Base-by-base conservation (phyloP, 2,329 filamentous ascomycete species). In the Alternaria panax region DNA sequence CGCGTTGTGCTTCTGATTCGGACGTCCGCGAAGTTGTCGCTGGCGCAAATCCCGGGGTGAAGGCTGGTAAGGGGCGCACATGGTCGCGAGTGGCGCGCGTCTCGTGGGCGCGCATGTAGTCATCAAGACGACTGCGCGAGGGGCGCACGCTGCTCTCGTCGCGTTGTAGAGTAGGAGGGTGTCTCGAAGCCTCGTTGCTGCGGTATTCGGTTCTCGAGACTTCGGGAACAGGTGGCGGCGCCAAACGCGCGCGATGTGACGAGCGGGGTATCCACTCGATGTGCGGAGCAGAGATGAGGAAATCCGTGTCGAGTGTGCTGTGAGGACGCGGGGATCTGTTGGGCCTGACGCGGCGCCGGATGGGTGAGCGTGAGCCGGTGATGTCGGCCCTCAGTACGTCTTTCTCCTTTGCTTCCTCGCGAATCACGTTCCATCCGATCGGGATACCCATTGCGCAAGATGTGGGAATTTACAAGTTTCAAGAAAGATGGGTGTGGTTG, bases 311-410 rank as follows among this genome's bases (percentile, higher is more conserved):
- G 50, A 66, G 66, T 30, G 64, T 59, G 51, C 48, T 62, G 40
- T 34, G 66, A 53, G 54, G 65, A 63, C 57, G 55, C 36, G 71
- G 65, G 25, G 69, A 68, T 65, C 66, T 65, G 56, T 64, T 66
- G 30, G 64, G 62, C 43, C 73, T 70, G 42, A 66, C 66, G 65
- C 83, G 81, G 59, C 87, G 84, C 60, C 87, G 84, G 69, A 89
- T 88, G 41, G 84, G 77, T 38, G 85, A 88, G 71, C 86, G 84
- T 55, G 80, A 73, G 46, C 84, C 84, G 57, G 82, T 82, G 36
- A 81, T 75, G 69, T 88, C 86, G 63, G 73, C 75, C 73, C 86
- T 87, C 63, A 79, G 72, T 53, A 79, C 73, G 58, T 80, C 76
- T 54, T 80, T 81, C 24, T 76, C 74, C 60, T 63, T 67, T 56